Base-by-base conservation (phyloP, 2,329 filamentous ascomycete species). In the Colletotrichum navitas region DNA sequence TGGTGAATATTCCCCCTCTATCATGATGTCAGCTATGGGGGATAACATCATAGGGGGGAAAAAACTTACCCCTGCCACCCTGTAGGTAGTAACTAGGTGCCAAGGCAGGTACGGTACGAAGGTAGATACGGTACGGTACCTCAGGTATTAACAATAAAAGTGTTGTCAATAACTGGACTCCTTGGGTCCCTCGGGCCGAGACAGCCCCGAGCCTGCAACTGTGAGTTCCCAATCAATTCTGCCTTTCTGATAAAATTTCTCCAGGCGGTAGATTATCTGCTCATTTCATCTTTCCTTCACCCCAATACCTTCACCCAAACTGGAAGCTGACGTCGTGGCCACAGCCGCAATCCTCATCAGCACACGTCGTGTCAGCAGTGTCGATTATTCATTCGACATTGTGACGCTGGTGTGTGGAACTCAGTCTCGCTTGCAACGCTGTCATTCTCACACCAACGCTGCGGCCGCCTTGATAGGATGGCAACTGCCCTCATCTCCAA, bases 171-270 rank as follows among this genome's bases (percentile, higher is more conserved):
- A 8, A 36, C 34, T 8, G 34, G 2, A 11, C 34, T 36, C 34
- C 7, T 34, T 45, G 47, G 18, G 21, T 43, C 45, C 29, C 8
- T 71, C 68, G 68, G 68, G 68, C 68, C 68, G 68, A 68, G 63
- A 54, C 26, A 71, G 34, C 43, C 41, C 68, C 68, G 68, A 71
- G 60, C 29, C 26, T 39, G n/a, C 18, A 60, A 29, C 10, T 43
- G 41, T 11, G 39, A 47, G 26, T 36, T 63, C 49, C 51, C 54
- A 36, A 14, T 39, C 54, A 24, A 16, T 34, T 18, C 58, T 24
- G 26, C 39, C 39, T 29, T 39, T 24, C n/a, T 26, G 36, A 43
- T 47, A 39, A 74, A 74, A 54, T 56, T 52, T 47, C 39, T 59
- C 34, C 58, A 32, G 34, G 14, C 49, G 26, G 14, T 41, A n/a